Conservation (phyloP, 2,329 filamentous ascomycete genomes). For the Stagonosporopsis cucurbitacearum region DNA sequence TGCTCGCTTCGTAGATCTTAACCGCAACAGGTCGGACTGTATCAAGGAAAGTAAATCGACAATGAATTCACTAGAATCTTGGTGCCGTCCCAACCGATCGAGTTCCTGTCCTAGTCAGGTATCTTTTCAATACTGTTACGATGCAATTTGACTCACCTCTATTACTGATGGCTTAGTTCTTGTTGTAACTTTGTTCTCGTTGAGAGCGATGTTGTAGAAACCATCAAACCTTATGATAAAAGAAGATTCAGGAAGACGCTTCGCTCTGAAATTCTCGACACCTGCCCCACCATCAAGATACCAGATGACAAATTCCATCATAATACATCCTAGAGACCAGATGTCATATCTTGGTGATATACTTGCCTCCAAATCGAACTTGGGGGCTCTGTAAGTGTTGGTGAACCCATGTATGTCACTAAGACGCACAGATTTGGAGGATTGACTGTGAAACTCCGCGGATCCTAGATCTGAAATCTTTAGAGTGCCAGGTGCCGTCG, state of each 20-base stretch:
- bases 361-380: constrained; percentile 35
- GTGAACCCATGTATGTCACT: constrained; percentile 17
- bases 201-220: not conserved
- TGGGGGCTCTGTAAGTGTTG: constrained; percentile 51
- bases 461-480: constrained; percentile 46
- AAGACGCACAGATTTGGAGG: constrained; percentile 30
- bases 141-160: not conserved
- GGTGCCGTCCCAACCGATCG: not conserved
- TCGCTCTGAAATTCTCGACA: not conserved
- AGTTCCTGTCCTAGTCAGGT: not conserved
- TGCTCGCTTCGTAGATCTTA: not conserved
- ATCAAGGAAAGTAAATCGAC: not conserved
- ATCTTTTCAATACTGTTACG: not conserved
- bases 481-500: constrained; percentile 15
- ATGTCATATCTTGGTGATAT: constrained; percentile 49
- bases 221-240: not conserved
- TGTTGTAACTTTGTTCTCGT: not conserved
- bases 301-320: constrained; percentile 39
- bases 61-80: not conserved
- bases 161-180: not conserved
- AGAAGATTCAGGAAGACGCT: not conserved
- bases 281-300: constrained; percentile 21
- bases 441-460: constrained; percentile 41
- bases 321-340: constrained; percentile 42
- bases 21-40: not conserved